Base-by-base conservation (phyloP, 2,329 filamentous ascomycete species). In the Aspergillus sp. region DNA sequence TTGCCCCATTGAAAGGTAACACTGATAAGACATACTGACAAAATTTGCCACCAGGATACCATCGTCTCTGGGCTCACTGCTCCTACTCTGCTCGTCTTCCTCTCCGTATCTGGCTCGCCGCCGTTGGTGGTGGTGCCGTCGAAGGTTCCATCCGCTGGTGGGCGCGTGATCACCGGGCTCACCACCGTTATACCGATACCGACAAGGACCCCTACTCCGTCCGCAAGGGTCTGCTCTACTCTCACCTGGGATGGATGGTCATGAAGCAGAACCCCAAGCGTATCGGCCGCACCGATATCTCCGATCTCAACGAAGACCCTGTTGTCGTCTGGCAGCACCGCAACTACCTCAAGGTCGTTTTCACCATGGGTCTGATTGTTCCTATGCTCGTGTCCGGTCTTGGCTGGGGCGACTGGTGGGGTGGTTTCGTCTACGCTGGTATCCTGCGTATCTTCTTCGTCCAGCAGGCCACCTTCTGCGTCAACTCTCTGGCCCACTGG, bases 211-310 rank as follows among this genome's bases (percentile, higher is more conserved):
- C 91, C 53, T 96, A 96, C 83, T 93, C 90, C 23, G 91, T 96
- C 69, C 89, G 91, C 80, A 96, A 96, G 84, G 91, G 91, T 68
- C 84, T 95, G 53, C 79, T 92, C 68, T 94, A 93, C 85, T 92
- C 86, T 56, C 89, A 92, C 80, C 82, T 96, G 59, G 91, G 91
- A 71, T 96, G 91, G 91, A 95, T 96, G 91, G 79, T 96, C 72
- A 88, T 96, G 85, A 94, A 94, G 84, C 91, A 96, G 81, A 94
- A 96, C 82, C 91, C 91, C 66, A 94, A 94, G 85, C 85, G 89
- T 64, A 91, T 92, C 71, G 92, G 92, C 72, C 90, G 91, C 64
- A 93, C 91, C 77, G 91, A 96, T 70, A 95, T 96, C 72, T 89
- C 89, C 70, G 92, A 96, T 72, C 82, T 96, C 68, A 95, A 95